These are phyloP conservation scores for Gleditsia sinensis DNA, from an alignment of 306 rosid species.

Conservation along the genomic window DNA sequence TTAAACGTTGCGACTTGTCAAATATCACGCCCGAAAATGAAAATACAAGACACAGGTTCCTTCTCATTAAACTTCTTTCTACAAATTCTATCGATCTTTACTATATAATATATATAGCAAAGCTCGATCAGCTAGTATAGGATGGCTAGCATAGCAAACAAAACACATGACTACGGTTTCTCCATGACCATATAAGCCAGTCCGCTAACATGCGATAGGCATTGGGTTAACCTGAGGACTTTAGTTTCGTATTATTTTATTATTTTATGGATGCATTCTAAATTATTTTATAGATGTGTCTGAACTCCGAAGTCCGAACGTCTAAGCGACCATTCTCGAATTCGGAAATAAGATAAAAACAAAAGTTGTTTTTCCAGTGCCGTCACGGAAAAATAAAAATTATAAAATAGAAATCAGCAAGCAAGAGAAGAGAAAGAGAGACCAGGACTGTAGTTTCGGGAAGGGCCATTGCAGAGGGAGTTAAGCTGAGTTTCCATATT, in stretches of 20 bases:
- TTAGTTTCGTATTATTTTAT: neutral
- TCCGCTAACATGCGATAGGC: conserved; percentile 3
- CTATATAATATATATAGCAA: neutral
- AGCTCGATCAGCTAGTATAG: neutral
- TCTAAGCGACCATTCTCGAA: neutral
- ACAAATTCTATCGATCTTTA: conserved; percentile 7
- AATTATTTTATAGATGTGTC: conserved; percentile 6
- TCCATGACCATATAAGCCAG: conserved; percentile 27
- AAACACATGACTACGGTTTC: conserved; percentile 30
- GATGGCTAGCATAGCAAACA: neutral
- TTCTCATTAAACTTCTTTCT: neutral
- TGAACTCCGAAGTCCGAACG: neutral
- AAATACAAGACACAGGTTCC: neutral
- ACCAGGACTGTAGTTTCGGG: conserved; percentile 49
- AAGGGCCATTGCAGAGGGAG: conserved; percentile 40
- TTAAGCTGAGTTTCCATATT: conserved; percentile 69
- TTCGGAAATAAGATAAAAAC: neutral
- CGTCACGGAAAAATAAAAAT: neutral
- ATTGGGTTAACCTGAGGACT: conserved; percentile 20
- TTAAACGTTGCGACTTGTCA: neutral
- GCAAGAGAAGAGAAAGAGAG: conserved; percentile 16
- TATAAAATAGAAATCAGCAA: neutral
- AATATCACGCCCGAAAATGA: neutral
- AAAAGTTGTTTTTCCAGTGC: neutral
- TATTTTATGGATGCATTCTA: conserved; percentile 9